These are phyloP conservation scores for Alternaria arbusti DNA, from an alignment of 2,329 filamentous ascomycete genomes.

Conservation along the genomic window DNA sequence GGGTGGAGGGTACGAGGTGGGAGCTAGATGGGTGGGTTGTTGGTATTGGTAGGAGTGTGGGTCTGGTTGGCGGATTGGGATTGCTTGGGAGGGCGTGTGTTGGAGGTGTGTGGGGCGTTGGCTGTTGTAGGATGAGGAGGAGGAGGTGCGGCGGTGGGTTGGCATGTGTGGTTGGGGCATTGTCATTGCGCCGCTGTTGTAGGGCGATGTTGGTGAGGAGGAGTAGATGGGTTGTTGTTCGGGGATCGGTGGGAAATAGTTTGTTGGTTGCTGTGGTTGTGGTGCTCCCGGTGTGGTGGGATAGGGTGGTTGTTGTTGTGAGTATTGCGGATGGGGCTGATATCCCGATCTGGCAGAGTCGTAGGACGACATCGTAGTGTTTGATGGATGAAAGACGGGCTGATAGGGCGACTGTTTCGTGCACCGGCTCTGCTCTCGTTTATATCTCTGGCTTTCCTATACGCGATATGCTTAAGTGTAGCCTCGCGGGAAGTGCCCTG, in stretches of 20 bases:
- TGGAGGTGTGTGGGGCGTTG: constrained; percentile 1
- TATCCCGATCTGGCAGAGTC: constrained; percentile 24
- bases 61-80: constrained; percentile 9
- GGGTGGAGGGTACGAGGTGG: constrained; percentile 4
- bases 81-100: not conserved
- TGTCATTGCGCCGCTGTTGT: not conserved
- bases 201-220: not conserved
- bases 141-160: constrained; percentile 10
- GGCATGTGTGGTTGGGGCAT: not conserved
- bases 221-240: constrained; percentile 17
- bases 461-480: not conserved
- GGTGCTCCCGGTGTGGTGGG: constrained; percentile 16
- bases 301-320: constrained; percentile 21
- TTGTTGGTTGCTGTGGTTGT: not conserved
- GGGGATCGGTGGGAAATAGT: constrained; percentile 9
- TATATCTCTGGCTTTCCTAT: not conserved
- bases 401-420: not conserved
- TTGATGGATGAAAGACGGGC: not conserved
- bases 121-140: constrained; percentile 1
- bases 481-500: not conserved
- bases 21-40: not conserved
- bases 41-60: not conserved
- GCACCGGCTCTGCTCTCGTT: not conserved
- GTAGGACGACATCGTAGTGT: constrained; percentile 30
- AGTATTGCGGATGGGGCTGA: constrained; percentile 6